Base-by-base conservation (phyloP, 2,329 filamentous ascomycete species). In the Alternaria arborescens region DNA sequence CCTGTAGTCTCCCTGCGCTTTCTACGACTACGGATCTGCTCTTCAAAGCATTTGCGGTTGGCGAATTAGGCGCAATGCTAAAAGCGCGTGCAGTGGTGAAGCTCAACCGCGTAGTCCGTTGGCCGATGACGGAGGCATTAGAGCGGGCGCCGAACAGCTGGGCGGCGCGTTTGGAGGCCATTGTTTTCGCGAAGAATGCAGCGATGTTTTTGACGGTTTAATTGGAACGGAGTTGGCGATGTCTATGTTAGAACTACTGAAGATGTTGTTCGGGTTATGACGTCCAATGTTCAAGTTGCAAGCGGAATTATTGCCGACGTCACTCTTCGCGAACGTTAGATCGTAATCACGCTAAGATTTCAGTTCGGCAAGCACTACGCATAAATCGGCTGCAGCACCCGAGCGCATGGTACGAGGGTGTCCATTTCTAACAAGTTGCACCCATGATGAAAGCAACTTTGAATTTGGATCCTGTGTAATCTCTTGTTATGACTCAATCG, bases 231-330 rank as follows among this genome's bases (percentile, higher is more conserved):
- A 34, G 14, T n/a, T 16, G 30, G 46, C 30, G 20, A 50, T 8
- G 16, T 11, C 0, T 2, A 5, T 24, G 1, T 32, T 11, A 5
- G 43, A 20, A 18, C 11, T 41, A 7, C 40, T 28, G 14, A 46
- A 38, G 32, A 40, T 30, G 38, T 52, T 41, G 18, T 34, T 18
- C 28, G 20, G 28, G 47, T 50, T 47, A 38, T 42, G 52, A 28
- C 42, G 30, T 18, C 18, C 18, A 36, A 38, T 46, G n/a, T 41
- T 52, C 40, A 40, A 52, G 54, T 62, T 11, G 11, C 28, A 36
- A 62, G 58, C 47, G 60, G 52, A 52, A 59, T 70, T 63, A 67
- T 60, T 52, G 43, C 67, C 68, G 68, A 71, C 67, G 67, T 71
- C 68, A 70, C 63, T 62, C 47, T 62, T 60, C 53, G 55, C 54